These are phyloP conservation scores for Metschnikowia amazonensis DNA, from an alignment of 805 yeast genomes.

Conservation along the genomic window DNA sequence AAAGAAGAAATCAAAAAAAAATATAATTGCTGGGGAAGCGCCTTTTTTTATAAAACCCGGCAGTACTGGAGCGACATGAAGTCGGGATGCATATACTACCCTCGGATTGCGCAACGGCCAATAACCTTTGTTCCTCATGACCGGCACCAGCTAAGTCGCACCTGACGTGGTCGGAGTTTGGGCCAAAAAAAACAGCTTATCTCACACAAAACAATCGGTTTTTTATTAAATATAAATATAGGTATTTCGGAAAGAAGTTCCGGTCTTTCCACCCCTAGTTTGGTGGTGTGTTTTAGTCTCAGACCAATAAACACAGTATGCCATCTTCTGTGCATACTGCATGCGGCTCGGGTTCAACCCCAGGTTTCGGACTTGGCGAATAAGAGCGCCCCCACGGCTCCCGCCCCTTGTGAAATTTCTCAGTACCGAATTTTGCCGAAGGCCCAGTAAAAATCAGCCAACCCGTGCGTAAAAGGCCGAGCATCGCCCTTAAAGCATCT, in stretches of 20 bases:
- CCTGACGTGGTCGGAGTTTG: neutral
- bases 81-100: constrained; percentile 14
- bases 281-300: neutral
- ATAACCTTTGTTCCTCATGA: constrained; percentile 6
- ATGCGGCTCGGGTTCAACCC: constrained; percentile 15
- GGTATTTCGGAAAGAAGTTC: neutral
- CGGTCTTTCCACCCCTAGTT: neutral
- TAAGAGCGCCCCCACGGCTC: constrained; percentile 14
- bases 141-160: constrained; percentile 4
- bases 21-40: constrained; percentile 11
- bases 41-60: constrained; percentile 10
- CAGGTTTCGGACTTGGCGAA: constrained; percentile 25
- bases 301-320: neutral
- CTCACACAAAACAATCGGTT: neutral
- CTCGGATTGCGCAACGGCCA: constrained; percentile 11
- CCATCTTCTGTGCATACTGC: constrained; percentile 9
- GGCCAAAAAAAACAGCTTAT: neutral
- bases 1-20: constrained; percentile 12
- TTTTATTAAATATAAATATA: neutral
- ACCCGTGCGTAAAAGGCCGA: constrained; percentile 2
- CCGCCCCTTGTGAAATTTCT: constrained; percentile 10
- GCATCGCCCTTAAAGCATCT: neutral
- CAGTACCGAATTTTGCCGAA: neutral
- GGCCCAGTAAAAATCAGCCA: constrained; percentile 2
- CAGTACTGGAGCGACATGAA: constrained; percentile 3